These are phyloP conservation scores for Chytriomyces hyalinus DNA, from an alignment of 192 early-diverging fungal species.

Conservation along the genomic window DNA sequence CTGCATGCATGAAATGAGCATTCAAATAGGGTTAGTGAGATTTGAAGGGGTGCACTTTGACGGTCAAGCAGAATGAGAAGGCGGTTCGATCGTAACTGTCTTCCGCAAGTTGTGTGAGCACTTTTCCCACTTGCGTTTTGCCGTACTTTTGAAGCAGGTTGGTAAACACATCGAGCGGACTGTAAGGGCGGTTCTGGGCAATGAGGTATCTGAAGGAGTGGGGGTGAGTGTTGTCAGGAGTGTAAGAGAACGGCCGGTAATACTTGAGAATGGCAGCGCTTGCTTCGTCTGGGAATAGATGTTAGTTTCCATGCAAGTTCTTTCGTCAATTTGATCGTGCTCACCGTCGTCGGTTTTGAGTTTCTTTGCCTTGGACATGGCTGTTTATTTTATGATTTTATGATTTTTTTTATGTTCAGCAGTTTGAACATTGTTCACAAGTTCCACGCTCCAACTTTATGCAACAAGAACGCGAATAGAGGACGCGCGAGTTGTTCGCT, in stretches of 20 bases:
- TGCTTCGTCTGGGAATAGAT: slow-evolving; percentile 15
- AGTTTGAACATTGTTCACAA: no score
- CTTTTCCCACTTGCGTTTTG: slow-evolving; percentile 43
- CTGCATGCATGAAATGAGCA: not conserved
- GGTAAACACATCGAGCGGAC: slow-evolving; percentile 48
- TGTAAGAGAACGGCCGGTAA: not conserved
- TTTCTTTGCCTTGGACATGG: slow-evolving; percentile 13
- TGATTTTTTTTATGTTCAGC: no score
- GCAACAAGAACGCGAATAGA: slow-evolving; percentile 25
- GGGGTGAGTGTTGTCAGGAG: not conserved
- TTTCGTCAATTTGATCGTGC: not conserved
- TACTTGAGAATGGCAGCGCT: slow-evolving; percentile 23
- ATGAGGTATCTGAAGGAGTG: slow-evolving; percentile 25
- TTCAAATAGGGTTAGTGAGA: not conserved
- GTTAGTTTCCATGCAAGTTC: not conserved
- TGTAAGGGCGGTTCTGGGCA: slow-evolving; percentile 48
- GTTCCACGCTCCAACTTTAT: not conserved
- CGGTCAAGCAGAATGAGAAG: not conserved
- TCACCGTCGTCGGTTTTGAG: slow-evolving; percentile 25
- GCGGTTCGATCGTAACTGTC: slow-evolving; percentile 23
- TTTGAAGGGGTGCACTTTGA: not conserved
- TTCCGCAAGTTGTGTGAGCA: slow-evolving; percentile 44
- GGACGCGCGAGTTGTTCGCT: slow-evolving; percentile 3
- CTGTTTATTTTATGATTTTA: no score
- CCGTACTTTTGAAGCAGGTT: slow-evolving; percentile 47